Conservation (phyloP, 345 rosid species). For the Rubroshorea leprosula region DNA sequence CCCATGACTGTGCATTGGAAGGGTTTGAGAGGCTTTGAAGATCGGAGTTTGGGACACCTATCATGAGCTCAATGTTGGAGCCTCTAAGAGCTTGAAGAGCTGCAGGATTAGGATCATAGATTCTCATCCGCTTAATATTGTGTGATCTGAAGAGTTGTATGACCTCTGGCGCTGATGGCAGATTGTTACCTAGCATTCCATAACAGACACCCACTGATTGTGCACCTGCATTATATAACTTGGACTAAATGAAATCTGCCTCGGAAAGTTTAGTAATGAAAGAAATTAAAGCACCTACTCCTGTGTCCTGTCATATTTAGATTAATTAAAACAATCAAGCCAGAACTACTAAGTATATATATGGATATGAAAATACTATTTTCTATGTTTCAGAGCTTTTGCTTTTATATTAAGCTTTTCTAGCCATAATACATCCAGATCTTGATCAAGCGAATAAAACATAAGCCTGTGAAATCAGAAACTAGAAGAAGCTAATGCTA, state of each 20-base stretch:
- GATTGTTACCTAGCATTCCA: constrained; percentile 49
- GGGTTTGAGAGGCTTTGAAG: constrained; percentile 33
- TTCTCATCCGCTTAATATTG: constrained; percentile 36
- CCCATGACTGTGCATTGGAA: constrained; percentile 29
- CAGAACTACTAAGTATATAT: too few relatives aligned
- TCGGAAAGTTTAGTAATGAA: background rate
- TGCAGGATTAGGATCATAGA: constrained; percentile 30
- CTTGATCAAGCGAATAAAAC: too few relatives aligned
- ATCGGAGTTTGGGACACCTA: constrained; percentile 36
- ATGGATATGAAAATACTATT: too few relatives aligned
- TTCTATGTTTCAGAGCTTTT: too few relatives aligned
- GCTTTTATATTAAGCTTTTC: too few relatives aligned
- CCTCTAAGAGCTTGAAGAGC: constrained; percentile 38
- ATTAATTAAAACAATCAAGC: too few relatives aligned
- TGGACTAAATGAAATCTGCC: background rate
- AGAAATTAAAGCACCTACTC: background rate
- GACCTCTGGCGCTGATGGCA: constrained; percentile 29
- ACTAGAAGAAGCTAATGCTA: too few relatives aligned
- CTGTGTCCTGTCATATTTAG: too few relatives aligned
- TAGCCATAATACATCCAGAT: too few relatives aligned
- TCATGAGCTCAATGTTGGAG: constrained; percentile 37
- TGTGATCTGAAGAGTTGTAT: constrained; percentile 26
- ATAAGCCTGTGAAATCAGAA: too few relatives aligned
- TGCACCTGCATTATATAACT: constrained; percentile 20
- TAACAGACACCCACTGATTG: constrained; percentile 40